Percentiles rank a stretch among this genome's conserved stretches.
Conservation (phyloP, 352 stramenopile species). For the Elongisporangium undulatum region DNA sequence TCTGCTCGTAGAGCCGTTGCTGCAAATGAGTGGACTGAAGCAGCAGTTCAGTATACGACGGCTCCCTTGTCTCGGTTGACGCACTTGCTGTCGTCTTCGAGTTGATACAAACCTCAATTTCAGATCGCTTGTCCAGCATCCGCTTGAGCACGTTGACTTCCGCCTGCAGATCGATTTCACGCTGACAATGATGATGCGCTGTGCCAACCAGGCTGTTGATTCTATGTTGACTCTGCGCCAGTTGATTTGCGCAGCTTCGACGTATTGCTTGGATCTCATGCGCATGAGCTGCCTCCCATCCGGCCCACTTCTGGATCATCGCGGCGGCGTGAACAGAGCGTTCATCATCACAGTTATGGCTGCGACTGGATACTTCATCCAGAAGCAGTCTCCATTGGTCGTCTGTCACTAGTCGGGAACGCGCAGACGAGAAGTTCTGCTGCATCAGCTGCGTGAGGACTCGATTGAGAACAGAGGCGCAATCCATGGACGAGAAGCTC, state of each 20-base stretch:
- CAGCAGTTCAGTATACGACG: slow-evolving; percentile 18
- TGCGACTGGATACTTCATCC: neutral
- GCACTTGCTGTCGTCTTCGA: neutral
- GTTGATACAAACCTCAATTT: neutral
- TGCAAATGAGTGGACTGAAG: slow-evolving; percentile 13
- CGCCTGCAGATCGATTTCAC: slow-evolving; percentile 16
- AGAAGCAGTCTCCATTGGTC: neutral
- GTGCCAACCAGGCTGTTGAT: slow-evolving; percentile 7
- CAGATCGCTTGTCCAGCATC: neutral
- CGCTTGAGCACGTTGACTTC: slow-evolving; percentile 16
- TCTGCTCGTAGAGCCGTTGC: slow-evolving; percentile 17
- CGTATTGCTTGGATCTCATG: slow-evolving; percentile 15
- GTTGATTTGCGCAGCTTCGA: slow-evolving; percentile 14
- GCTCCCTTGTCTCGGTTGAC: neutral
- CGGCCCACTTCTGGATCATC: slow-evolving; percentile 22
- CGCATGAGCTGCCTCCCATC: slow-evolving; percentile 20
- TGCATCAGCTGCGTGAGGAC: neutral
- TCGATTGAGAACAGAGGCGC: neutral
- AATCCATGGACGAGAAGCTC: neutral
- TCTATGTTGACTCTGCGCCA: slow-evolving; percentile 6
- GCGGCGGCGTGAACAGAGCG: slow-evolving; percentile 10
- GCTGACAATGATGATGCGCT: slow-evolving; percentile 12
- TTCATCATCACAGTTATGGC: neutral
- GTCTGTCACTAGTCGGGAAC: neutral
- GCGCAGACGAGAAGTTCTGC: neutral